Evolutionary conservation across 179 eudicot species (phyloP), one percentile per base, ranked within the genome.

Genomic region (Corrigiola litoralis): DNA sequence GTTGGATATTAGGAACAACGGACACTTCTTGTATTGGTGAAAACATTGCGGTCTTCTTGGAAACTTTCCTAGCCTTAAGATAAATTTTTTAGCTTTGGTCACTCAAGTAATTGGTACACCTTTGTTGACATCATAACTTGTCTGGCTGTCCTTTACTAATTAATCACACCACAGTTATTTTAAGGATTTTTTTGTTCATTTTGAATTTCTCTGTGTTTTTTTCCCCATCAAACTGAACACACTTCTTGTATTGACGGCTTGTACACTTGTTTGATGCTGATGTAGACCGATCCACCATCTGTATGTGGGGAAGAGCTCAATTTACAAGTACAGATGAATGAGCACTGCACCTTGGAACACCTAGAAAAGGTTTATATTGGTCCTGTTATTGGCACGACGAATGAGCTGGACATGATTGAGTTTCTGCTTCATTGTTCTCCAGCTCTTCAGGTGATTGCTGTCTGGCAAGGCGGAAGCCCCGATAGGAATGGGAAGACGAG

Each of bases 381-480:
- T 18, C 63, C 63, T 20, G 6, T 37, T 20, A 18, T 11, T 40
- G 46, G 45, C 16, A n/a, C 17, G 1, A 1, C 20, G 17, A 58
- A 37, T 24, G 63, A 58, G 8, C 5, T 58, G 47, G 2, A 13
- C n/a, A 10, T 58, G 12, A 37, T 58, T 9, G 6, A 58, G 42
- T 18, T 20, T 58, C 46, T 58, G 42, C 63, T 58, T 37, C 13
- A 1, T 37, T 58, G 63, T 31, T 33, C 63, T 40, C 63, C 63
- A 17, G 28, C 63, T 21, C 63, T 58, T 10, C 29, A 58, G n/a
- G 46, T 17, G 32, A 58, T 58, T 16, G 40, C 63, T n/a, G 23
- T 58, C 42, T 38, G 63, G 45, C 13, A 5, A 10, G 45, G 28
- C 3, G 18, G 33, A 4, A 13, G 40, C 5, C n/a, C 10, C 4